Evolutionary conservation across 2,329 filamentous ascomycete genomes (phyloP), one percentile per base, ranked within the genome.

Genomic region (Chrysoporthe puriensis): DNA sequence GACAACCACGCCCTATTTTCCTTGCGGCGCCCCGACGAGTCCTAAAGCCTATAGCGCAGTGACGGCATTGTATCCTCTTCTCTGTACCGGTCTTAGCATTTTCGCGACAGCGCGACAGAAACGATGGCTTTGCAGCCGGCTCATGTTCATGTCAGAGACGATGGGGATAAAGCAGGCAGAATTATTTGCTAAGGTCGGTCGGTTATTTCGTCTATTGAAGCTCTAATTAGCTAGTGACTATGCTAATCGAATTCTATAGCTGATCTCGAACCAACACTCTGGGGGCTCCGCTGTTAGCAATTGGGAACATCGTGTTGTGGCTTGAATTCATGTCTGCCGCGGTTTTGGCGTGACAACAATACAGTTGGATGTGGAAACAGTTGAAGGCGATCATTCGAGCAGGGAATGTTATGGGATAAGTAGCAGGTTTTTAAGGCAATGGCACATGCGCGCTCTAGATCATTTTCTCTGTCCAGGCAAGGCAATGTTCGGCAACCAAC

Each of bases 121-220:
- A 5, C 62, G 63, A 1, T 74, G 70, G 48, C 62, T 74, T 4
- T 71, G 72, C 5, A 63, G 71, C 21, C 66, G 72, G 7, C 67
- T 74, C 21, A 61, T 60, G 32, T 59, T 58, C 6, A 73, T 74
- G 65, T 69, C 69, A 0, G 72, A 73, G 14, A 69, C 66, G 3
- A 73, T 73, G 71, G 73, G 73, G 0, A 73, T 74, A 42, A 71
- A 70, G 11, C 72, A 73, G 50, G 73, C 73, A 1, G 72, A 73
- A 14, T 66, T 70, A n/a, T 72, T 74, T 50, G 71, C 73, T 4
- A 72, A 69, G 66, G 72, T 71, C 13, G 66, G 72, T 71, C 13
- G 57, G 50, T 13, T 5, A 14, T 40, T 21, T n/a, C 13, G 7
- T 48, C 2, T 18, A 3, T 43, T 26, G 40, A 43, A 3, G 2